These are phyloP conservation scores for Babesia gibsoni DNA, from an alignment of 169 alveolate genomes.

Conservation along the genomic window DNA sequence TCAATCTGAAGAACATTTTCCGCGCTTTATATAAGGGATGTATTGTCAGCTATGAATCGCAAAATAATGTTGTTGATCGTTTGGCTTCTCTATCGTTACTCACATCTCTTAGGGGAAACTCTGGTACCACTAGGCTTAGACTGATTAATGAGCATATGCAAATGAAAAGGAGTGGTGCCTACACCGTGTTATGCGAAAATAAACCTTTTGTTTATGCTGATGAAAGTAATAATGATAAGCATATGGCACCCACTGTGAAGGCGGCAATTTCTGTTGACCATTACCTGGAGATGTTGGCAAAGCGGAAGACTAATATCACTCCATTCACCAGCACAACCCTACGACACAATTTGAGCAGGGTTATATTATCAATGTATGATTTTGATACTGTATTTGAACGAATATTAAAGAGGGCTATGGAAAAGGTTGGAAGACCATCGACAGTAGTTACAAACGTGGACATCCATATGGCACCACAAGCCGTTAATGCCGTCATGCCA, in stretches of 20 bases:
- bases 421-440: neutral
- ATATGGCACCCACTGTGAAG: neutral
- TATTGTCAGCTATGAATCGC: neutral
- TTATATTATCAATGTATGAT: neutral
- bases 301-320: neutral
- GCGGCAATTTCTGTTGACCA: constrained; percentile 9
- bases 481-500: neutral
- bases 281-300: neutral
- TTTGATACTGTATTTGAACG: constrained; percentile 1
- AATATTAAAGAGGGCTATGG: neutral
- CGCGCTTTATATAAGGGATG: neutral
- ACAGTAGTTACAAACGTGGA: neutral
- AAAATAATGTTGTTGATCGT: neutral
- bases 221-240: neutral
- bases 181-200: neutral
- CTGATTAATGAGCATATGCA: neutral
- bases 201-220: no score
- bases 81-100: constrained; percentile 22
- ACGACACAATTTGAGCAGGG: neutral
- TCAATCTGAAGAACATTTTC: constrained; percentile 20
- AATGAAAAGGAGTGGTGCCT: neutral
- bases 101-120: neutral
- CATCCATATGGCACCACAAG: neutral
- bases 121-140: neutral
- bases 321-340: neutral